These are phyloP conservation scores for Lasiodiplodia gonubiensis DNA, from an alignment of 2,329 filamentous ascomycete genomes.

Conservation along the genomic window DNA sequence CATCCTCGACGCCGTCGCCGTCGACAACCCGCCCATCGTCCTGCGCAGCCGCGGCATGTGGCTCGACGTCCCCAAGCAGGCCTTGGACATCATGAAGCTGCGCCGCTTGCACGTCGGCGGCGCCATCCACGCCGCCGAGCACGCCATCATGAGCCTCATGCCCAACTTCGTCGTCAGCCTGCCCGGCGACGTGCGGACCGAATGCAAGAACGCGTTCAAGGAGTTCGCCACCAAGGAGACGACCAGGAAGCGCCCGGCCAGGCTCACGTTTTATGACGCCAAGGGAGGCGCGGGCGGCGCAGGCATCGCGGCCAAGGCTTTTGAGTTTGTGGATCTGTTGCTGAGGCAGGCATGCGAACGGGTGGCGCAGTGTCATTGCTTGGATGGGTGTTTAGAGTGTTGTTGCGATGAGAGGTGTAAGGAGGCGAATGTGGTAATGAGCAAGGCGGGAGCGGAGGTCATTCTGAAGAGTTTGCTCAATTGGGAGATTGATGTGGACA, in stretches of 20 bases:
- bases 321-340: conserved; percentile 85
- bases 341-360: conserved; percentile 76
- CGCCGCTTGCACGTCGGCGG: conserved; percentile 80
- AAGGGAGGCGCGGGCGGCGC: conserved; percentile 84
- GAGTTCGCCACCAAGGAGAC: conserved; percentile 78
- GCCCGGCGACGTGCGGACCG: conserved; percentile 90
- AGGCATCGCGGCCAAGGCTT: conserved; percentile 90
- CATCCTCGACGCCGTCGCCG: conserved; percentile 88
- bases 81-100: conserved; percentile 77
- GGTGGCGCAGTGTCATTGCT: conserved; percentile 76
- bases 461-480: conserved; percentile 78
- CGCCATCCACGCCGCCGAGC: conserved; percentile 92
- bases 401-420: conserved; percentile 84
- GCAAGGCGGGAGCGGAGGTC: conserved; percentile 84
- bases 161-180: conserved; percentile 89
- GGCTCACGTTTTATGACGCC: conserved; percentile 92
- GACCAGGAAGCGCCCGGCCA: conserved; percentile 78
- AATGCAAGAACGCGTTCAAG: conserved; percentile 88
- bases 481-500: conserved; percentile 78
- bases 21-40: conserved; percentile 91
- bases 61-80: conserved; percentile 83
- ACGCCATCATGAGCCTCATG: conserved; percentile 84
- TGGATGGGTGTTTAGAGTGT: conserved; percentile 86
- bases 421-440: conserved; percentile 89
- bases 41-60: conserved; percentile 89